Percentiles rank a stretch among this genome's conserved stretches.
These are phyloP conservation scores for Sclerotiophoma versabilis DNA, from an alignment of 2,329 filamentous ascomycete genomes.

Conservation along the genomic window DNA sequence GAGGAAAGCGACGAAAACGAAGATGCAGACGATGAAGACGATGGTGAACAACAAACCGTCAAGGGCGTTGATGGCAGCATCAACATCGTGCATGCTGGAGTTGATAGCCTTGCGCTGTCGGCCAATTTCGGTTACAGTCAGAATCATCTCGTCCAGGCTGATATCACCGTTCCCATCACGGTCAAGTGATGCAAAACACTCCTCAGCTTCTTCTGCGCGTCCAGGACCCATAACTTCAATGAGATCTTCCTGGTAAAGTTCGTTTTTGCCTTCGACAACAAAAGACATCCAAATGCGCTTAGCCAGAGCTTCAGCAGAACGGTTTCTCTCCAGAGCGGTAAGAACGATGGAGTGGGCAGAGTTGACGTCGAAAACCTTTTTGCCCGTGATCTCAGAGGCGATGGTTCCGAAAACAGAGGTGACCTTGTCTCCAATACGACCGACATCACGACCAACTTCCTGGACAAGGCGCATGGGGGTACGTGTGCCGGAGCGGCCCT, in stretches of 20 bases:
- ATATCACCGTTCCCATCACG: slow-evolving; percentile 92
- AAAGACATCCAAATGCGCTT: slow-evolving; percentile 98
- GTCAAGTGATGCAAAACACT: slow-evolving; percentile 83
- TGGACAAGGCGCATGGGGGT: slow-evolving; percentile 82
- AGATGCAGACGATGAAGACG: slow-evolving; percentile 79
- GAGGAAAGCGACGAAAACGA: slow-evolving; percentile 91
- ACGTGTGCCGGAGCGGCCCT: slow-evolving; percentile 65
- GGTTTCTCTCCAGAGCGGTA: slow-evolving; percentile 83
- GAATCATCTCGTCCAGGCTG: slow-evolving; percentile 92
- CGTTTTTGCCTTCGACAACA: slow-evolving; percentile 85
- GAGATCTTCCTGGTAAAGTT: slow-evolving; percentile 81
- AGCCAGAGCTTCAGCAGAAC: slow-evolving; percentile 89
- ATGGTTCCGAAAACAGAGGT: slow-evolving; percentile 93
- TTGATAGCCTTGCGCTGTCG: slow-evolving; percentile 87
- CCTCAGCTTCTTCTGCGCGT: slow-evolving; percentile 79
- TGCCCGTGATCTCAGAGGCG: slow-evolving; percentile 92
- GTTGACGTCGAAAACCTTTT: slow-evolving; percentile 92
- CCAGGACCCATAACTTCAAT: slow-evolving; percentile 82
- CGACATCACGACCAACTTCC: slow-evolving; percentile 68
- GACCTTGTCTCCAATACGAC: slow-evolving; percentile 88
- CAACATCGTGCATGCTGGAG: slow-evolving; percentile 96
- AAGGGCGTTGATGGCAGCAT: slow-evolving; percentile 89
- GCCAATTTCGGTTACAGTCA: slow-evolving; percentile 83
- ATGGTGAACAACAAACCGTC: slow-evolving; percentile 85
- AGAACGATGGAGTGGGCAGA: slow-evolving; percentile 89